These are phyloP conservation scores for Dendrostoma leiphaemia DNA, from an alignment of 2,329 filamentous ascomycete genomes.

Conservation along the genomic window DNA sequence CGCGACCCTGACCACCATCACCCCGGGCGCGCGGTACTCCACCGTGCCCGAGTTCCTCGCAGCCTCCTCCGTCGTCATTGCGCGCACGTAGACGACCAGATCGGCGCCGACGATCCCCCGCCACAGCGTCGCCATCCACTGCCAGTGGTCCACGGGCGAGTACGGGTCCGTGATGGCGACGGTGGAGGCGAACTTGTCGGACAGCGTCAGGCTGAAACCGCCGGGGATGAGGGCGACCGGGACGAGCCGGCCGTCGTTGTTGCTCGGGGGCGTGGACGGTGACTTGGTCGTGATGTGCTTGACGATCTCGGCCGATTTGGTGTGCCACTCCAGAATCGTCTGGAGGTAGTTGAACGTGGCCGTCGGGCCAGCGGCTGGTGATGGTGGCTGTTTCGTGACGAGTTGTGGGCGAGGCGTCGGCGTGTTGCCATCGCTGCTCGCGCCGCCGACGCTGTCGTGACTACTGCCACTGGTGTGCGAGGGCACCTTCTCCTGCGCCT, in stretches of 20 bases:
- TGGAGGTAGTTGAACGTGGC: constrained; percentile 55
- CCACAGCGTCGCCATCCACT: constrained; percentile 96
- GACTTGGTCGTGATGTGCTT: constrained; percentile 41
- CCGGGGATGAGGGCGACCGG: constrained; percentile 74
- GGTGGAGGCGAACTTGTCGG: constrained; percentile 70
- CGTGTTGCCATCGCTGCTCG: not conserved
- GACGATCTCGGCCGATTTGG: constrained; percentile 69
- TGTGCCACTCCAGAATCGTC: constrained; percentile 72
- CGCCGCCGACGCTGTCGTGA: constrained; percentile 1
- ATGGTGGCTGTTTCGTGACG: no score
- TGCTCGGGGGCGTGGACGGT: constrained; percentile 7
- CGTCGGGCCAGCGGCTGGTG: not conserved
- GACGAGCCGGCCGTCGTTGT: constrained; percentile 30
- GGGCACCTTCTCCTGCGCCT: not conserved
- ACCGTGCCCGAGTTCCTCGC: constrained; percentile 41
- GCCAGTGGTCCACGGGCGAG: constrained; percentile 86
- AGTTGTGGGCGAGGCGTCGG: not conserved
- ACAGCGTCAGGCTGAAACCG: constrained; percentile 78
- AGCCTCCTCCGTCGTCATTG: constrained; percentile 32
- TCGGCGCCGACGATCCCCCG: constrained; percentile 81
- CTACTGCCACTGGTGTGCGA: constrained; percentile 1
- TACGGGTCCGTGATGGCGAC: constrained; percentile 78
- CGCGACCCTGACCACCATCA: constrained; percentile 54
- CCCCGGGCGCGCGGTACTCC: constrained; percentile 53
- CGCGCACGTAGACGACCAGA: constrained; percentile 66